A percentile compares a stretch with the other conserved stretches of the same genome.
These are phyloP conservation scores for Lantana camara DNA, from an alignment of 257 asterid species.

Conservation along the genomic window DNA sequence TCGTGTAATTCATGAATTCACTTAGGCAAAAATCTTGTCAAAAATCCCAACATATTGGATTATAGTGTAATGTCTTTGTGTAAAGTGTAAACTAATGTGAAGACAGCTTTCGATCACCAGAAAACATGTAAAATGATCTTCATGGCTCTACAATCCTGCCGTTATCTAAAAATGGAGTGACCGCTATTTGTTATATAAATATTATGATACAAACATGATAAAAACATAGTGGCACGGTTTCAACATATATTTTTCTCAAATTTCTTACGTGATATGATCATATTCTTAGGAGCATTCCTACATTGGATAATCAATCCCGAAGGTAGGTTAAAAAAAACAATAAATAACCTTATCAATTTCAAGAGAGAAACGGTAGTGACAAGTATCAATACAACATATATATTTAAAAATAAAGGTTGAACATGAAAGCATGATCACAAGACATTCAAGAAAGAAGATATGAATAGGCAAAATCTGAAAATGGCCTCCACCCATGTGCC, in stretches of 20 bases:
- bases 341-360: neutral
- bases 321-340: too few relatives aligned
- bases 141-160: slow-evolving; percentile 25
- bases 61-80: slow-evolving; percentile 15
- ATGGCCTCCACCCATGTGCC: slow-evolving; percentile 73
- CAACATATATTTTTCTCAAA: too few relatives aligned
- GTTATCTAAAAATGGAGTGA: neutral
- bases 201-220: too few relatives aligned
- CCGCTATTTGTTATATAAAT: too few relatives aligned
- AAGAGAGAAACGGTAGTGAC: neutral
- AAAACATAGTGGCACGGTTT: too few relatives aligned
- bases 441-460: slow-evolving; percentile 43
- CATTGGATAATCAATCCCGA: neutral
- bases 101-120: slow-evolving; percentile 27
- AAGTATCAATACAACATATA: neutral
- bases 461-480: slow-evolving; percentile 30
- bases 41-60: too few relatives aligned
- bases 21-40: too few relatives aligned
- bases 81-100: slow-evolving; percentile 19
- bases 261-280: too few relatives aligned
- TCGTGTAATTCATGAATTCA: too few relatives aligned
- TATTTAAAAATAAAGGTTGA: slow-evolving; percentile 7
- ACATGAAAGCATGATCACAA: slow-evolving; percentile 51
- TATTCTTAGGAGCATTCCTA: too few relatives aligned
- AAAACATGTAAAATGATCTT: slow-evolving; percentile 18